Evolutionary conservation across 139 green algal species (phyloP).

Genomic region (Chlamydomonas schloesseri): DNA sequence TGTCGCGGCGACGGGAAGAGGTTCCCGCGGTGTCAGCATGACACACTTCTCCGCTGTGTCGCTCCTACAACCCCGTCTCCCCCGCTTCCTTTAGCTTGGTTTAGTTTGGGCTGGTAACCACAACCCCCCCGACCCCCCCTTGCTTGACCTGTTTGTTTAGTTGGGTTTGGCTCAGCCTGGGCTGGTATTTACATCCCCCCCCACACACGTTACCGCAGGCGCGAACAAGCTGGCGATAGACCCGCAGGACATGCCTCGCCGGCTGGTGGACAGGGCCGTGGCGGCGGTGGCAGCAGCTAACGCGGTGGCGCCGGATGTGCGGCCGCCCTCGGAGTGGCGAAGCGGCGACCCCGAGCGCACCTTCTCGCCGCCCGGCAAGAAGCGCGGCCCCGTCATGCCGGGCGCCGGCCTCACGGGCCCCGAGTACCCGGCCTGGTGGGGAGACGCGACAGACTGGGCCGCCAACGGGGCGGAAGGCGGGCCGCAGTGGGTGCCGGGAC

Average conservation of each 20-base stretch:
- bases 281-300: neutral
- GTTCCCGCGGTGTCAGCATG: no score
- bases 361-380: conserved; percentile 45
- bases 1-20: no score
- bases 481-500: neutral
- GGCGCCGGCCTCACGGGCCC: neutral
- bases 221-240: neutral
- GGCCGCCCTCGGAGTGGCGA: conserved; percentile 5
- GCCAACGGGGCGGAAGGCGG: neutral
- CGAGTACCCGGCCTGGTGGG: conserved; percentile 51
- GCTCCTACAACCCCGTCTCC: no score
- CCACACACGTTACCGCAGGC: neutral
- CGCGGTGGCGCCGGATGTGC: neutral
- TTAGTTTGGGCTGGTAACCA: no score
- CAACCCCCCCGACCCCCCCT: no score
- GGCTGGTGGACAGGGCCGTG: neutral
- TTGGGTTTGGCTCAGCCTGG: no score
- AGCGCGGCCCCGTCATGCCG: conserved; percentile 26
- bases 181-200: no score
- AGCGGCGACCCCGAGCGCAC: conserved; percentile 8
- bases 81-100: no score
- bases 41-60: no score
- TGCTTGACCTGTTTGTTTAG: no score
- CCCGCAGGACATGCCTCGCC: conserved; percentile 17
- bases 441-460: conserved; percentile 23